Conservation (phyloP, 1,284 basidiomycete species). For the Naganishia sp. region DNA sequence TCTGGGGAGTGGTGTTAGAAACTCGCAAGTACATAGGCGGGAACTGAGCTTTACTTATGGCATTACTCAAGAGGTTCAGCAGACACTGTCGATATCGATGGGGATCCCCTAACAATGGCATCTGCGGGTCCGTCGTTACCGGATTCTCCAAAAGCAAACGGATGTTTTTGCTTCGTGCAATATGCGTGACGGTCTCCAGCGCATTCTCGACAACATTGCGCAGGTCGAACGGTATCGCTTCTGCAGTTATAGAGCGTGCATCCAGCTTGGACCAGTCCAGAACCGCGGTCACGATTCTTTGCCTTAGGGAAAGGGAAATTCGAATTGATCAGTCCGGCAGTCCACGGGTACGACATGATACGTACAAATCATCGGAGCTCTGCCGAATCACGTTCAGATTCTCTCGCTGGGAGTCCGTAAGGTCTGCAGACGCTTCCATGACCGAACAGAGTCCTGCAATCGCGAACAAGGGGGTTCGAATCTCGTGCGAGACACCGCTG, state of each 20-base stretch:
- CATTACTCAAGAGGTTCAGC: conserved; percentile 41
- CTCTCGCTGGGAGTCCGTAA: conserved; percentile 52
- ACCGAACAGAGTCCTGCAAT: conserved; percentile 53
- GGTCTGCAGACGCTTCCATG: conserved; percentile 47
- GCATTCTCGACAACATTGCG: conserved; percentile 48
- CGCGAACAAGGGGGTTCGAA: conserved; percentile 51
- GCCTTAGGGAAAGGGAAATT: conserved; percentile 13
- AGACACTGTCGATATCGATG: conserved; percentile 48
- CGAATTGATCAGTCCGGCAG: not conserved
- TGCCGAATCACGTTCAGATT: conserved; percentile 54
- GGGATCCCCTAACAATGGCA: conserved; percentile 44
- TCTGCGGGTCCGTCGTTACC: conserved; percentile 42
- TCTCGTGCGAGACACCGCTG: conserved; percentile 54
- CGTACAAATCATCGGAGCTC: conserved; percentile 53
- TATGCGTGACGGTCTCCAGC: conserved; percentile 45
- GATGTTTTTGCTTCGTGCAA: conserved; percentile 47
- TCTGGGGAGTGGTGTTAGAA: conserved; percentile 26
- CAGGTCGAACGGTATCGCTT: conserved; percentile 53
- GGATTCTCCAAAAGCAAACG: conserved; percentile 45
- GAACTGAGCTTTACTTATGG: conserved; percentile 37
- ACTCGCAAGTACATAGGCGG: no score
- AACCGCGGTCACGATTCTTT: conserved; percentile 56
- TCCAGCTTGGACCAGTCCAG: conserved; percentile 56
- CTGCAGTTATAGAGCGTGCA: conserved; percentile 52
- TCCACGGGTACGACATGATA: not conserved